Base-by-base conservation (phyloP, 1,284 basidiomycete genomes). In the Butyriboletus appendiculatus region DNA sequence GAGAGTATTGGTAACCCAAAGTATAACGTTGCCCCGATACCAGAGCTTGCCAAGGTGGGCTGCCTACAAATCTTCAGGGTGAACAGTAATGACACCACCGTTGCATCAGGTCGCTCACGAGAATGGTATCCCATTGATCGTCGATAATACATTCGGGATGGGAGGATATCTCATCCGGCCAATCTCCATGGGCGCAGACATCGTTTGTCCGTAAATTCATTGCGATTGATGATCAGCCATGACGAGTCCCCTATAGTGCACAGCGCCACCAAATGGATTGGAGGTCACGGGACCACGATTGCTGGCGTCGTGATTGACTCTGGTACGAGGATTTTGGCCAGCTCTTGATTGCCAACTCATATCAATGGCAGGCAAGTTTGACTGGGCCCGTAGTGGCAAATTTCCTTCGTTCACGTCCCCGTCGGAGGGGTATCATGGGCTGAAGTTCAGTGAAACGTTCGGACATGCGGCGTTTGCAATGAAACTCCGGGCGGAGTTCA, bases 141-240 rank as follows among this genome's bases (percentile, higher is more conserved):
- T 94, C 0, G 93, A 95, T 72, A 95, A 94, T 71, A 94, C 92
- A 0, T 94, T 94, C 61, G 92, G 92, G 55, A 86, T 91, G 70
- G 91, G 88, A 64, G 61, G 61, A 20, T 46, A 52, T 37, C 35
- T 53, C 53, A 74, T 88, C 48, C 77, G 80, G 5, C 92, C 92
- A 1, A 85, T 94, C 53, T 81, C 87, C 34, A 80, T 85, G 62
- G 93, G 92, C 24, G 92, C 91, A 40, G 87, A 94, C 63, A 90
- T 95, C 56, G 80, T 94, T 56, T 75, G 81, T 81, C 38, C 37
- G 76, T 68, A 22, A 15, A 26, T 46, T 33, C 14, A 4, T 10
- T 14, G 4, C 41, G 8, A 11, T 14, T 9, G 32, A 22, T 32
- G 8, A 18, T 2, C 6, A 2, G 20, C 9, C 9, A 56, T 44